Base-by-base conservation (phyloP, 2,329 filamentous ascomycete species). In the Pseudocercospora pini-densiflorae region DNA sequence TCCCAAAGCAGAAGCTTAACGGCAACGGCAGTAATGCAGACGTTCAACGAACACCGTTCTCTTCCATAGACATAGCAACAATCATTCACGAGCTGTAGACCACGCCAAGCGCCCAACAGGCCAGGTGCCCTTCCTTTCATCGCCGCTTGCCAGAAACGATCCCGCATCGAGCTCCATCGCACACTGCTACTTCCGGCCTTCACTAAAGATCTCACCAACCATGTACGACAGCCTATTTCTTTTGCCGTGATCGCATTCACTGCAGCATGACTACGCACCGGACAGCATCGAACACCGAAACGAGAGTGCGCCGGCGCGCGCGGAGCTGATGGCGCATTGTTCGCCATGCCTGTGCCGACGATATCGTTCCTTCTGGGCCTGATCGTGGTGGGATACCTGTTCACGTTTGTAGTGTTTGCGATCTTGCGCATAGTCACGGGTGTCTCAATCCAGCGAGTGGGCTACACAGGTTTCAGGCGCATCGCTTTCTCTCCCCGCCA, bases 391-490 rank as follows among this genome's bases (percentile, higher is more conserved):
- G 83, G 92, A 68, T 99, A 98, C 82, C 87, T 99, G 53, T 91
- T 89, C 68, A 93, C 94, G 68, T 99, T 99, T 77, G 90, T 99
- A 67, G 80, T 97, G 66, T 97, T 99, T 79, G 95, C 95, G 75
- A 87, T 98, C 73, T 82, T 99, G 70, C 93, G 95, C 72, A 94
- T 98, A 73, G 85, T 94, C 68, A 98, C 94, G 40, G 95, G 95
- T 68, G 85, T 99, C 64, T 99, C 95, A 5, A 97, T 99, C 71
- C 96, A 99, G 81, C 89, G 95, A 72, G 88, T 99, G 73, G 95
- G 95, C 69, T 97, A 96, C 79, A 89, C 96, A 72, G 97, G 95
- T 40, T 85, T 99, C 72, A 90, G 94, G 70, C 91, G 94, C 72
- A 90, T 99, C 68, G 91, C 93, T 65, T 98, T 96, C 79, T 92